Evolutionary conservation across 2,329 filamentous ascomycete species (phyloP).

Genomic region (Neoarthrinium moseri): DNA sequence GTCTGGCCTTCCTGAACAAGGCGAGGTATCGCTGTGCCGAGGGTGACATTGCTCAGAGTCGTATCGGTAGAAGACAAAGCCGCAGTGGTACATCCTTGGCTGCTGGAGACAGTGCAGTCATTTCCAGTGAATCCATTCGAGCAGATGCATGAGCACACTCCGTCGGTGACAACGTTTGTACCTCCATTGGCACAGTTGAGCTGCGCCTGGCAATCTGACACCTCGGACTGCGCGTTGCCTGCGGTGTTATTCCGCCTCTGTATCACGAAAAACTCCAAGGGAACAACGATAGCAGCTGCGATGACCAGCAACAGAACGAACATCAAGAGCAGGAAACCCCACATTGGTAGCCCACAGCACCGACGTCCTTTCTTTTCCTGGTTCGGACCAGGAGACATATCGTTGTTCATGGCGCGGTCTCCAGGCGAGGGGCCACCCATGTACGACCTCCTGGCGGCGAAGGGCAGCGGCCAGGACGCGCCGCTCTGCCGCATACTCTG

Average conservation of each 20-base stretch:
- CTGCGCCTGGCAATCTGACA: constrained; percentile 57
- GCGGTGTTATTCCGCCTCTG: constrained; percentile 38
- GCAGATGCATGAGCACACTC: constrained; percentile 82
- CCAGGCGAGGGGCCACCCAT: constrained; percentile 3
- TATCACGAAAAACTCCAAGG: constrained; percentile 64
- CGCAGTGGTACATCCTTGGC: constrained; percentile 53
- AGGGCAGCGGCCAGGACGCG: constrained; percentile 49
- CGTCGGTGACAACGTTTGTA: constrained; percentile 65
- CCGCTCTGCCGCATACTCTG: constrained; percentile 43
- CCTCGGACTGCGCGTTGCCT: constrained; percentile 7
- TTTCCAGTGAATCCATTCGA: constrained; percentile 77
- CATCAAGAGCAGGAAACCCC: constrained; percentile 67
- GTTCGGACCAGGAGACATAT: not conserved
- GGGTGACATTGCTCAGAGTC: constrained; percentile 65
- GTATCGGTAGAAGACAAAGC: constrained; percentile 37
- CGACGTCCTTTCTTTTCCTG: constrained; percentile 43
- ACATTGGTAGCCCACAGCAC: constrained; percentile 82
- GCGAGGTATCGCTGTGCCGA: constrained; percentile 76
- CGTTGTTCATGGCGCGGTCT: not conserved
- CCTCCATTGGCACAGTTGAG: constrained; percentile 78
- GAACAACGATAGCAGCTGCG: constrained; percentile 79
- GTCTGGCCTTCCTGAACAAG: constrained; percentile 63
- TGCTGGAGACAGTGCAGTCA: constrained; percentile 46
- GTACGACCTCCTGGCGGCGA: constrained; percentile 22
- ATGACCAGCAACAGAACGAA: constrained; percentile 70